Base-by-base conservation (phyloP, 2,329 filamentous ascomycete genomes). In the Apiospora pterosperma region DNA sequence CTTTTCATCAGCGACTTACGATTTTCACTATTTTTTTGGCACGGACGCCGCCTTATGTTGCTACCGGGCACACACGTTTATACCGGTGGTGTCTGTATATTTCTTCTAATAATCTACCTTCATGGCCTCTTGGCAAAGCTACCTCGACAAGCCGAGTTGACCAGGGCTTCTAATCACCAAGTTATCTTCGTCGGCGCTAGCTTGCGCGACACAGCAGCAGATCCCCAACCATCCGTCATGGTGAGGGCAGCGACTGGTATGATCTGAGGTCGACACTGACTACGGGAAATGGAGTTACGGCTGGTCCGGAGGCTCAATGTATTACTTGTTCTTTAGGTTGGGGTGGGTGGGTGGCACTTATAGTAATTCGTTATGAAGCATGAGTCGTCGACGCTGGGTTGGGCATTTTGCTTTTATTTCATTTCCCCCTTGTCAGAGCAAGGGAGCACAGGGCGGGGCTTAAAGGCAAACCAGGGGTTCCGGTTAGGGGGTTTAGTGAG, bases 91-190 rank as follows among this genome's bases (percentile, higher is more conserved):
- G 59, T 36, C 28, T 61, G 59, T 61, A 61, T 61, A 61, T 61
- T 41, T 61, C 42, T 48, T 48, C 48, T 55, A 55, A 55, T 55
- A 55, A n/a, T 34, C 28, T 55, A 55, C 48, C 48, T 55, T 55
- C 48, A 55, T 11, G 28, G 48, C 59, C 59, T 61, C 36, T 41
- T 25, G 36, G 59, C 48, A 28, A 55, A 55, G 16, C 28, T 52
- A 8, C 14, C 25, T 34, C 48, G 48, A 55, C 48, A 34, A n/a
- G 3, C 1, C 14, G n/a, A 4, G 48, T 34, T 19, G 28, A 34
- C 25, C 8, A n/a, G 21, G 11, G 48, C 28, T 34, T 55, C 28
- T 55, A 21, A 55, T 55, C 48, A 55, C 48, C 28, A 55, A 55
- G 48, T 21, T 55, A 34, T 34, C 28, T 28, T n/a, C 19, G 48